Evolutionary conservation across 257 asterid species (phyloP), one percentile per base, ranked within the genome.

Genomic region (Lycium barbarum): DNA sequence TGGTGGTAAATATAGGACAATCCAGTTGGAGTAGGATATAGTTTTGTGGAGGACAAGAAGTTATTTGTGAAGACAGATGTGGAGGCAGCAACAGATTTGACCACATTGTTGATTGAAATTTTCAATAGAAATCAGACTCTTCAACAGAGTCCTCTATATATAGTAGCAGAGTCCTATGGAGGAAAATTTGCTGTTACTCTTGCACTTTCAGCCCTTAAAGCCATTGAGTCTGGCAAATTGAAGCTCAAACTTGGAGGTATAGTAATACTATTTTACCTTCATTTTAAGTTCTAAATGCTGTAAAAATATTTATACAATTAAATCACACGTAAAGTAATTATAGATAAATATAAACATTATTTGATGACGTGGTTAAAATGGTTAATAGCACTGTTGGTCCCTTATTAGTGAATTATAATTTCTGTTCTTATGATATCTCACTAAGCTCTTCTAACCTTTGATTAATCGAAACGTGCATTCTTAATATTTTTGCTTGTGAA

Each of bases 1-100:
- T n/a, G 8, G 22, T 26, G 14, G 47, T 59, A 20, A 33, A 7
- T 82, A 14, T 87, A 96, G 99, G 99, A 96, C 89, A 91, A 92
- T 90, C 99, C 99, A 78, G 99, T 96, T 79, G 99, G 99, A 81
- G 93, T 98, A 0, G 99, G 99, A 57, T 97, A 91, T 87, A 95
- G 98, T 89, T 95, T 89, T 90, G 99, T 97, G 89, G 99, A 97
- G 87, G 96, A 95, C 84, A 65, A 85, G 0, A 91, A 85, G 1
- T 81, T 93, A 83, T 80, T 94, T 57, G 98, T 92, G 88, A 95
- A 93, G 86, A 96, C 91, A 68, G 99, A 96, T 89, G 88, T 76
- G 47, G 99, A 93, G 82, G 97, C 97, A 53, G 99, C 97, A 57
- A 85, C 87, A 84, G 99, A 96, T 92, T 86, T 94, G 38, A 95